Percentiles rank a stretch among this genome's conserved stretches.
These are phyloP conservation scores for Fraxinus floribunda DNA, from an alignment of 305 asterid genomes.

Conservation along the genomic window DNA sequence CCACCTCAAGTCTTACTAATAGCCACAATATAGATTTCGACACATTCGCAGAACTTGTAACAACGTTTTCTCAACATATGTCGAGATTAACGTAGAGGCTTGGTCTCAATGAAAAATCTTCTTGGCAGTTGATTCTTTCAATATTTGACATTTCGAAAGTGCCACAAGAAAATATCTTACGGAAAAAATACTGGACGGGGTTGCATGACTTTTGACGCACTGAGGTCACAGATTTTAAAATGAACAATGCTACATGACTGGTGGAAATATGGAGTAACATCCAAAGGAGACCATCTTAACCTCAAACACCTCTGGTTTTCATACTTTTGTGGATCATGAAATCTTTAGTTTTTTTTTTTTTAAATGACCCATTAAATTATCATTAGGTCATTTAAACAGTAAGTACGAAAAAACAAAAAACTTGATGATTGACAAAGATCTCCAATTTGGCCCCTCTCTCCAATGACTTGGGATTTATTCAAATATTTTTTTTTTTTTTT, in stretches of 20 bases:
- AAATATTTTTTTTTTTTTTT: not conserved
- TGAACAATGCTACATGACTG: not conserved
- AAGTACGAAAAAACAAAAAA: not conserved
- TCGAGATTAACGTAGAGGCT: not conserved
- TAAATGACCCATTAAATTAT: not conserved
- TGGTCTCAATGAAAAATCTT: not conserved
- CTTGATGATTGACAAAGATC: not conserved
- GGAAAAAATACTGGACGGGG: not conserved
- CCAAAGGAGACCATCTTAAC: not conserved
- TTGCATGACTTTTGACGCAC: not conserved
- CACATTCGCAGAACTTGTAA: not conserved
- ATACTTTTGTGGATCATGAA: not conserved
- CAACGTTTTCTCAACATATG: not conserved
- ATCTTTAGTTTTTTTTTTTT: too few relatives aligned
- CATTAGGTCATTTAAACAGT: not conserved
- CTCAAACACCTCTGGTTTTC: not conserved
- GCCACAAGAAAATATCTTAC: not conserved
- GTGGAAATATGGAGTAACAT: too few relatives aligned
- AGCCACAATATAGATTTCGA: not conserved
- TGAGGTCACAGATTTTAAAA: not conserved
- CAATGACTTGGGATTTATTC: not conserved
- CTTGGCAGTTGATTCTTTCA: conserved; percentile 2
- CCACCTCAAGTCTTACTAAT: not conserved
- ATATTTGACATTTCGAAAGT: not conserved
- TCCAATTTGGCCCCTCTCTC: not conserved